Base-by-base conservation (phyloP, 805 yeast species). In the Saturnispora galanensis region DNA sequence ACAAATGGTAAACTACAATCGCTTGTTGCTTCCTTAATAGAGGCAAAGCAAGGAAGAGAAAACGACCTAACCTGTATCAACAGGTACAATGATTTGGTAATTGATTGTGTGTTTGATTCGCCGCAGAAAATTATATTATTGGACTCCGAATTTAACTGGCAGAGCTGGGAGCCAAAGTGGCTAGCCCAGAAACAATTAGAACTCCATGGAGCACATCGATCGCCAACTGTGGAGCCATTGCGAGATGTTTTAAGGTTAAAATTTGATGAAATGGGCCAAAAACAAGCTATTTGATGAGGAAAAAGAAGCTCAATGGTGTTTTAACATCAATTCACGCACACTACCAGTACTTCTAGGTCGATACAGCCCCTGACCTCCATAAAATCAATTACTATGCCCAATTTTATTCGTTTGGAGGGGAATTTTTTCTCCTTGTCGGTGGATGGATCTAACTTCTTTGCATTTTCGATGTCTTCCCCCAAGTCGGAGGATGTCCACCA, bases 401-500 rank as follows among this genome's bases (percentile, higher is more conserved):
- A 8, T 13, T 15, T 13, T 15, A 16, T 13, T 15, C 12, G 15
- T 34, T 34, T 13, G 11, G 12, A 13, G 11, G 11, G 17, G 12
- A n/a, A 34, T 16, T 15, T 34, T 36, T 36, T 36, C 26, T 36
- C 17, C 29, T 37, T 17, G n/a, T 21, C 10, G n/a, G 17, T 13
- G 10, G 26, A 10, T 10, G 15, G 26, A 36, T 7, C 29, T 5
- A 18, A 12, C 11, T 10, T 17, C 29, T 18, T 21, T 36, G 11
- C 13, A 36, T 10, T 18, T 17, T 10, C n/a, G 12, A 35, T 44
- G 47, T 34, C 37, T 12, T 36, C 38, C 5, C 47, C 44, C 4
- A 29, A 16, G 18, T 16, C 42, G 16, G 44, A 40, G 4, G 44
- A 44, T 9, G 44, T 57, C 43, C 55, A 56, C 42, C 48, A 47